phyloP scores from a whole-genome alignment of 148 eudicot species.

The Agrostemma githago region DNA sequence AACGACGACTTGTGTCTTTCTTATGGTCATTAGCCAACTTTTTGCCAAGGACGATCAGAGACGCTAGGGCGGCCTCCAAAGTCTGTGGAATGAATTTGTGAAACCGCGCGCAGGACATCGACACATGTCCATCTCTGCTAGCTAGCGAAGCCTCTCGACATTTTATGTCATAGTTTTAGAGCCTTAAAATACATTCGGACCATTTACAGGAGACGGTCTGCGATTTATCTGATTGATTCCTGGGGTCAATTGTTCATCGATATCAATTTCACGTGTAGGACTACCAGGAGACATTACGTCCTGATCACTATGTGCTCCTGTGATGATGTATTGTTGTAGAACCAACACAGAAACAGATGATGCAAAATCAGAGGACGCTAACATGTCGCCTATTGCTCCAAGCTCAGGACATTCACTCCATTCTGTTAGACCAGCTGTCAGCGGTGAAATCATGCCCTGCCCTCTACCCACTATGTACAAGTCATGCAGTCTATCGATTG shows the following conservation, averaged over 20 bases:
- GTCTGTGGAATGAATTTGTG: too few relatives aligned
- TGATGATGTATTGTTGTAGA: constrained; percentile 54
- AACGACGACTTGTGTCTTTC: too few relatives aligned
- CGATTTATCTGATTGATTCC: constrained; percentile 19
- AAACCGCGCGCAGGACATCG: too few relatives aligned
- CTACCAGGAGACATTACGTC: constrained; percentile 34
- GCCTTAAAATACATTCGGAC: constrained; percentile 16
- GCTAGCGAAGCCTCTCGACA: not conserved
- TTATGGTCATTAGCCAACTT: too few relatives aligned
- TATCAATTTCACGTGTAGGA: constrained; percentile 25
- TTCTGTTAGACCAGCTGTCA: constrained; percentile 78
- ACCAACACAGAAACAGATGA: constrained; percentile 59
- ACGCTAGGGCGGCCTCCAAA: too few relatives aligned
- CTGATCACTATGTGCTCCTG: constrained; percentile 23
- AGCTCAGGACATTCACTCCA: constrained; percentile 97
- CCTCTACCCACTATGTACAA: constrained; percentile 82
- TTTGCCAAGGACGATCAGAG: too few relatives aligned
- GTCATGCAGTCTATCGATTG: constrained; percentile 53
- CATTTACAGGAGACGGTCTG: constrained; percentile 13
- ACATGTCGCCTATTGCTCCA: constrained; percentile 78
- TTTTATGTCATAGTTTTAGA: not conserved
- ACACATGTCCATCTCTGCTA: constrained; percentile 4
- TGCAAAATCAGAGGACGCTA: constrained; percentile 79
- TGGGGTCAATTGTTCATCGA: constrained; percentile 21
- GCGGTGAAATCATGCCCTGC: constrained; percentile 57